phyloP scores from a whole-genome alignment of 2,329 filamentous ascomycete genomes.

The Ceratocystis albifundus region DNA sequence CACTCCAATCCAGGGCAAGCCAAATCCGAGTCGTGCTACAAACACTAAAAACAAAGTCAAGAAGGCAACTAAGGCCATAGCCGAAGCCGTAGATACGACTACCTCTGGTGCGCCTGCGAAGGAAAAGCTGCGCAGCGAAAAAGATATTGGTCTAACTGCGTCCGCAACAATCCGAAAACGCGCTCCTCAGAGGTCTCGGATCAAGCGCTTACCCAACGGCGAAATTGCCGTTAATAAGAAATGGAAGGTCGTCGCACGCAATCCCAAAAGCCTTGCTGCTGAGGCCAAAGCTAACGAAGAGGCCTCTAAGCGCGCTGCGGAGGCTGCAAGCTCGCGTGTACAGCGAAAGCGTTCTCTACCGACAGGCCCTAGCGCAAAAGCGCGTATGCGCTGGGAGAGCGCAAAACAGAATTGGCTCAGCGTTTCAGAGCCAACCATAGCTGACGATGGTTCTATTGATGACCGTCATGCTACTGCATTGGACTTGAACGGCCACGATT shows the following conservation, averaged over 20 bases:
- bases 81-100: neutral
- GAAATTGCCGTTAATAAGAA: conserved; percentile 22
- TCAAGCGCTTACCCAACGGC: conserved; percentile 19
- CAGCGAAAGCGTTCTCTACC: conserved; percentile 4
- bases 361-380: neutral
- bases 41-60: conserved; percentile 19
- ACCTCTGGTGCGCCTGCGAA: conserved; percentile 16
- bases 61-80: conserved; percentile 24
- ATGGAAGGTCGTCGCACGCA: conserved; percentile 21
- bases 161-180: conserved; percentile 21
- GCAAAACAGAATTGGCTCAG: conserved; percentile 1
- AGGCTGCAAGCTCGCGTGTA: conserved; percentile 11
- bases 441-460: neutral
- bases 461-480: neutral
- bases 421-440: neutral
- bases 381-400: conserved; percentile 2
- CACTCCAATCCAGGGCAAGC: conserved; percentile 23
- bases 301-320: conserved; percentile 17
- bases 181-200: conserved; percentile 18
- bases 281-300: conserved; percentile 19
- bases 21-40: conserved; percentile 18
- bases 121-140: conserved; percentile 17
- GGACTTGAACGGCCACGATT: neutral
- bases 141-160: conserved; percentile 19
- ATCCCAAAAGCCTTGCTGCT: conserved; percentile 21